phyloP scores from a whole-genome alignment of 345 rosid genomes.

The Euphorbia lathyris region DNA sequence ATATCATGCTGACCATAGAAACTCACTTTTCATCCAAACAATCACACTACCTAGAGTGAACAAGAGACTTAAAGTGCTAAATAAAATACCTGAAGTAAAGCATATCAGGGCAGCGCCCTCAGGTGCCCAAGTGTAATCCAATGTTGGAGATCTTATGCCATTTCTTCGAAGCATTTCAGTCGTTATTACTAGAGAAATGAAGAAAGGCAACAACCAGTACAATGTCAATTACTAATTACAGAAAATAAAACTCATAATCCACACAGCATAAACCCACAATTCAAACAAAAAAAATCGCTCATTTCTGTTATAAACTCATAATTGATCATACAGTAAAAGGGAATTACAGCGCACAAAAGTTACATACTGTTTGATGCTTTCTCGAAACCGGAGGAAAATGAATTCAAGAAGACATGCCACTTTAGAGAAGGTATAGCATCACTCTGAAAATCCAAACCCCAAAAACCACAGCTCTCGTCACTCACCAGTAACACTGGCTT shows the following conservation, averaged over 20 bases:
- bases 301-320: not conserved
- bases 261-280: not conserved
- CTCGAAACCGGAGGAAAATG: constrained; percentile 24
- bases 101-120: constrained; percentile 69
- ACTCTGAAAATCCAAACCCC: constrained; percentile 38
- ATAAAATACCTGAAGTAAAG: constrained; percentile 69
- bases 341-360: not conserved
- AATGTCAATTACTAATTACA: not conserved
- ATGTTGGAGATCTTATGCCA: constrained; percentile 10
- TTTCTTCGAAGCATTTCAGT: constrained; percentile 37
- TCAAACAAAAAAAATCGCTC: not conserved
- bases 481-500: constrained; percentile 61
- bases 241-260: not conserved
- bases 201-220: constrained; percentile 1
- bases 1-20: not conserved
- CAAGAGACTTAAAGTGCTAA: not conserved
- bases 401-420: constrained; percentile 59
- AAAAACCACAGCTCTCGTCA: constrained; percentile 53
- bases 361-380: constrained; percentile 36
- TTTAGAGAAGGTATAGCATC: constrained; percentile 47
- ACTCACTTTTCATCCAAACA: not conserved
- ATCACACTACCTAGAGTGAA: not conserved
- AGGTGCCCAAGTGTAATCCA: constrained; percentile 57
- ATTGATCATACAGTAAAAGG: not conserved
- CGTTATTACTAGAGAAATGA: constrained; percentile 42